Percentiles rank a stretch among this genome's conserved stretches.
phyloP scores from a whole-genome alignment of 305 asterid genomes.

The Andrographis paniculata region DNA sequence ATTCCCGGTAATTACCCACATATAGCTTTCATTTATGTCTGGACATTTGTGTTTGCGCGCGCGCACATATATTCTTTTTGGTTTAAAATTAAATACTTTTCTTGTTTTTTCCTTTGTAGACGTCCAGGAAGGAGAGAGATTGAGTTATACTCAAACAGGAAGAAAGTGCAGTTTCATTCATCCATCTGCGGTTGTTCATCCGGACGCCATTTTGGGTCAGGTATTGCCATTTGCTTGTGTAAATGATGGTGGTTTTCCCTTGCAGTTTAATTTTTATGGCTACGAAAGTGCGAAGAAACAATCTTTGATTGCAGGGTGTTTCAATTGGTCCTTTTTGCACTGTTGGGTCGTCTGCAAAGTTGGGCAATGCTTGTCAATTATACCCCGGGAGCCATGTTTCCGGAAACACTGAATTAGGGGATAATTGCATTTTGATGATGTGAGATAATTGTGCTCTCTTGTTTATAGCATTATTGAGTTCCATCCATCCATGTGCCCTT shows the following conservation, averaged over 20 bases:
- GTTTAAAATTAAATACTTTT: no score
- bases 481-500: not conserved
- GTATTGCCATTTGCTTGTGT: conserved; percentile 20
- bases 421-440: conserved; percentile 76
- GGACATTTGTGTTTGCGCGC: no score
- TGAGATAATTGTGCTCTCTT: conserved; percentile 20
- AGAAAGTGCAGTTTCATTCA: conserved; percentile 35
- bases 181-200: conserved; percentile 69
- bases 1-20: no score
- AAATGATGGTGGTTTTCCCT: not conserved
- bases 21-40: no score
- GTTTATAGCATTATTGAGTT: conserved; percentile 5
- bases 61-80: no score
- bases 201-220: conserved; percentile 61
- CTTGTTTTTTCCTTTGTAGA: no score
- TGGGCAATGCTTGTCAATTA: conserved; percentile 63
- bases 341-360: conserved; percentile 61
- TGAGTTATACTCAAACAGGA: conserved; percentile 15
- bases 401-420: conserved; percentile 74
- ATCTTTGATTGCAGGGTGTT: conserved; percentile 48
- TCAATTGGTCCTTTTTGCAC: conserved; percentile 92
- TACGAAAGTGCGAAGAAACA: conserved; percentile 5
- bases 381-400: conserved; percentile 77
- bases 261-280: not conserved
- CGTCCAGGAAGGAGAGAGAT: conserved; percentile 36